Conservation (phyloP, 371 early-diverging fungal genomes). For the Apophysomyces ossiformis region DNA sequence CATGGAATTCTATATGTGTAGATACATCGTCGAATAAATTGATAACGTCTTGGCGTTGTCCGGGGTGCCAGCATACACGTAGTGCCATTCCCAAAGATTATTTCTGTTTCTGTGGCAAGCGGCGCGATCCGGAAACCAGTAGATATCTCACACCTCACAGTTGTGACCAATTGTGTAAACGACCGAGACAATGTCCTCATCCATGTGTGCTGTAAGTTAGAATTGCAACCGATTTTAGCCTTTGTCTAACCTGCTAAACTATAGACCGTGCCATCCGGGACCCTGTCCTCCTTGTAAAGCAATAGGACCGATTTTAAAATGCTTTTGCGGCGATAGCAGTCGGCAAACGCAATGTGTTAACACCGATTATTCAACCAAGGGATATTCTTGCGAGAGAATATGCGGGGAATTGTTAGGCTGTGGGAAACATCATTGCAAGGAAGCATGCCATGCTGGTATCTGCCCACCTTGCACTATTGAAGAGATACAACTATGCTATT, state of each 20-base stretch:
- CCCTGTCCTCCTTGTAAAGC: conserved; percentile 91
- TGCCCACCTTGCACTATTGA: conserved; percentile 68
- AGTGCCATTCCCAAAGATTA: conserved; percentile 72
- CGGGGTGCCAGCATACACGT: conserved; percentile 87
- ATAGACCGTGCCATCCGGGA: conserved; percentile 90
- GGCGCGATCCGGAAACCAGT: conserved; percentile 67
- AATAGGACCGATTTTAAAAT: conserved; percentile 72
- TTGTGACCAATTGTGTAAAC: conserved; percentile 80
- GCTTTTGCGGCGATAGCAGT: conserved; percentile 80
- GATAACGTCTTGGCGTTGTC: conserved; percentile 82
- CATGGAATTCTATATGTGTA: neutral
- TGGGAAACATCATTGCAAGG: conserved; percentile 68
- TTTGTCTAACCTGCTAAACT: neutral
- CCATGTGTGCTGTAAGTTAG: conserved; percentile 63
- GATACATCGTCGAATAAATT: conserved; percentile 39
- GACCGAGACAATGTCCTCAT: conserved; percentile 68
- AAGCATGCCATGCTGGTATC: conserved; percentile 70
- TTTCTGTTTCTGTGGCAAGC: conserved; percentile 88
- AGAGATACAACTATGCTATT: conserved; percentile 71
- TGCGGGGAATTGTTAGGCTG: conserved; percentile 78
- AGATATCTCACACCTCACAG: conserved; percentile 81
- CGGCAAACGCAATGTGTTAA: conserved; percentile 72
- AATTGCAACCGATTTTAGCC: neutral
- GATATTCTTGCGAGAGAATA: conserved; percentile 66
- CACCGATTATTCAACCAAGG: conserved; percentile 62